A percentile compares a stretch with the other conserved stretches of the same genome.
These are phyloP conservation scores for Astrephomene gubernaculifera DNA, from an alignment of 139 green algal genomes.

Conservation along the genomic window DNA sequence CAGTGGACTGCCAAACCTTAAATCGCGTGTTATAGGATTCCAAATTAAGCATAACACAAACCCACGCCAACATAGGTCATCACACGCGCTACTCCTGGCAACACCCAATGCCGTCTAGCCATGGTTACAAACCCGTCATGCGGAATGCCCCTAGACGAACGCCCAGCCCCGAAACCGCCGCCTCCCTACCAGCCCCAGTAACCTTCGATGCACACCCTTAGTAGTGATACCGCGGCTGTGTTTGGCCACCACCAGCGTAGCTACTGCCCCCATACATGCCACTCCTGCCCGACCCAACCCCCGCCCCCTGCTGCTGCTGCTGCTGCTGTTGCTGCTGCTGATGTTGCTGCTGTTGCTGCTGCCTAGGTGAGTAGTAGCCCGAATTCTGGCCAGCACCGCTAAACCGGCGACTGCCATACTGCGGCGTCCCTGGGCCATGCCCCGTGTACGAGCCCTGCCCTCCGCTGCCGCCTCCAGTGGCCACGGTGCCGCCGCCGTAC, in stretches of 20 bases:
- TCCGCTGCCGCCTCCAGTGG: not conserved
- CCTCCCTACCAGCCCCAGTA: not conserved
- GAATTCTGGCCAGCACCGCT: too few species aligned
- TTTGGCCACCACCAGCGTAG: not conserved
- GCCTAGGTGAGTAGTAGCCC: not conserved
- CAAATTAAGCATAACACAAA: not conserved
- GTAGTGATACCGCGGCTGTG: not conserved
- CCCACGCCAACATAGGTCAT: not conserved
- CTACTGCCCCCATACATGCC: not conserved
- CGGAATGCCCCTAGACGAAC: not conserved
- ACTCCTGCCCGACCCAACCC: too few species aligned
- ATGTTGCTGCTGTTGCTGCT: not conserved
- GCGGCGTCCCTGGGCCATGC: not conserved
- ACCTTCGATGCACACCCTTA: not conserved
- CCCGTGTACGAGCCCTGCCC: too few species aligned
- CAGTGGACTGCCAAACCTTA: too few species aligned
- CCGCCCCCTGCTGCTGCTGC: not conserved
- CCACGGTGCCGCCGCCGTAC: too few species aligned
- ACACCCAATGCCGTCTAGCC: not conserved
- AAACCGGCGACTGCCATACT: too few species aligned
- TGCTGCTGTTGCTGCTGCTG: not conserved
- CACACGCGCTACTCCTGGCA: not conserved
- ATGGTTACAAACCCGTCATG: not conserved
- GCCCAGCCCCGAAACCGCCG: too few species aligned
- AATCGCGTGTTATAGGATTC: too few species aligned